A percentile compares a stretch with the other conserved stretches of the same genome.
These are phyloP conservation scores for Platanthera zijinensis DNA, from an alignment of 106 monocot species.

Conservation along the genomic window DNA sequence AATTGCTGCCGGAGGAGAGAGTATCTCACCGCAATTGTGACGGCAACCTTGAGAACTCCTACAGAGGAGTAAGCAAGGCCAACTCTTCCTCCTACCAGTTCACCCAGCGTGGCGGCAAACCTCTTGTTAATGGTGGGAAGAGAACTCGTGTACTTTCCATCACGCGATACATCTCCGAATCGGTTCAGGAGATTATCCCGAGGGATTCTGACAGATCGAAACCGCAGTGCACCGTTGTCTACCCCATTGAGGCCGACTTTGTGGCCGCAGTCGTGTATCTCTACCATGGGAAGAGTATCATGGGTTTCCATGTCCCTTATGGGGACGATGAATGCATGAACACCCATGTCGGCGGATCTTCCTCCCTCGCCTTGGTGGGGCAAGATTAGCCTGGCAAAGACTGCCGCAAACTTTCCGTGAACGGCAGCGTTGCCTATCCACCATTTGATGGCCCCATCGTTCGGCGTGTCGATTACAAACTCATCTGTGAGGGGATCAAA, in stretches of 20 bases:
- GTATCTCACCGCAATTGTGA: constrained; percentile 80
- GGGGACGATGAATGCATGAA: constrained; percentile 95
- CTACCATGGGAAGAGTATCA: constrained; percentile 60
- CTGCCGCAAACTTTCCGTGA: constrained; percentile 94
- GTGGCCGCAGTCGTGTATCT: constrained; percentile 95
- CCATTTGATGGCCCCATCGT: constrained; percentile 99
- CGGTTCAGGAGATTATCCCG: constrained; percentile 86
- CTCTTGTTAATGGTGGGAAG: constrained; percentile 68
- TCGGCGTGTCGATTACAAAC: constrained; percentile 81
- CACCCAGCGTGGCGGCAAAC: constrained; percentile 89
- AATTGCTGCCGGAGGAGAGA: constrained; percentile 93
- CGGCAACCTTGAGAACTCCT: constrained; percentile 62
- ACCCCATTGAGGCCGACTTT: constrained; percentile 95
- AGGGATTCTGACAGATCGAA: constrained; percentile 68
- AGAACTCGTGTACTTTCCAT: constrained; percentile 71
- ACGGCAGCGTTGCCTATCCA: constrained; percentile 98
- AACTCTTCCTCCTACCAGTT: constrained; percentile 87
- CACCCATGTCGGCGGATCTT: constrained; percentile 64
- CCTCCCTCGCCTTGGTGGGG: constrained; percentile 48
- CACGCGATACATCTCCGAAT: constrained; percentile 80
- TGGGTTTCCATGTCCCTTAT: constrained; percentile 79
- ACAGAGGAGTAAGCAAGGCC: constrained; percentile 75
- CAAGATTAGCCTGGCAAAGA: constrained; percentile 75
- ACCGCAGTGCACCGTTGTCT: constrained; percentile 87
- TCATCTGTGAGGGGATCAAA: constrained; percentile 85